Percentiles rank a stretch among this genome's conserved stretches.
Conservation (phyloP, 78 protist species). For the Reticulomyxa filosa region DNA sequence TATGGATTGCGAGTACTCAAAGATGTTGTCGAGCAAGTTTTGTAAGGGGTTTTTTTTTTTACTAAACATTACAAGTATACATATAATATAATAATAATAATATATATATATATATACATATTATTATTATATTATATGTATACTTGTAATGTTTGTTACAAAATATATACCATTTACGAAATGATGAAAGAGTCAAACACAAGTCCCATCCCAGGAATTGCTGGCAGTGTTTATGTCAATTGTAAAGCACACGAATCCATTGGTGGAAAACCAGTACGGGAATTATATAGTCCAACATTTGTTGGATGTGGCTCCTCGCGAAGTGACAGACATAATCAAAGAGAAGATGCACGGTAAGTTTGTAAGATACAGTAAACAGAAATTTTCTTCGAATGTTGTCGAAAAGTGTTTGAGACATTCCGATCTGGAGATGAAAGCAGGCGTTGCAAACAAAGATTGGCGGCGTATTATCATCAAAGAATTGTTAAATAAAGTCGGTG, state of each 20-base stretch:
- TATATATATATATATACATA: too few species aligned
- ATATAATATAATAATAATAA: too few species aligned
- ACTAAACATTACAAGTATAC: too few species aligned
- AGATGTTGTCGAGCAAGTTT: background rate
- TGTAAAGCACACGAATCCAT: background rate
- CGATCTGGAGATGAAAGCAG: too few species aligned
- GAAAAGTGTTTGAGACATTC: background rate
- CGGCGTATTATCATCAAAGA: too few species aligned
- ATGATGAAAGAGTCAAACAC: too few species aligned
- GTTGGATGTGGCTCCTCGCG: background rate
- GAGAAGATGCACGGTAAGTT: background rate
- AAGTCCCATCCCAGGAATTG: background rate
- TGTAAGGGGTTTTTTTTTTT: too few species aligned
- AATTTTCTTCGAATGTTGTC: background rate
- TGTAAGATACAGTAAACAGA: background rate
- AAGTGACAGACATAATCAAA: background rate
- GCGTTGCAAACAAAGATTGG: too few species aligned
- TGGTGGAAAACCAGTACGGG: background rate
- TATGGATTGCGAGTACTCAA: background rate
- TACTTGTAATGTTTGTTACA: too few species aligned
- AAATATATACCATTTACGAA: too few species aligned
- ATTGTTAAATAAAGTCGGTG: too few species aligned
- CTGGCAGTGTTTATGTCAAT: background rate
- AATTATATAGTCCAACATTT: background rate
- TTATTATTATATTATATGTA: too few species aligned